phyloP scores from a whole-genome alignment of 1,284 basidiomycete genomes.

The Ustilago tritici region DNA sequence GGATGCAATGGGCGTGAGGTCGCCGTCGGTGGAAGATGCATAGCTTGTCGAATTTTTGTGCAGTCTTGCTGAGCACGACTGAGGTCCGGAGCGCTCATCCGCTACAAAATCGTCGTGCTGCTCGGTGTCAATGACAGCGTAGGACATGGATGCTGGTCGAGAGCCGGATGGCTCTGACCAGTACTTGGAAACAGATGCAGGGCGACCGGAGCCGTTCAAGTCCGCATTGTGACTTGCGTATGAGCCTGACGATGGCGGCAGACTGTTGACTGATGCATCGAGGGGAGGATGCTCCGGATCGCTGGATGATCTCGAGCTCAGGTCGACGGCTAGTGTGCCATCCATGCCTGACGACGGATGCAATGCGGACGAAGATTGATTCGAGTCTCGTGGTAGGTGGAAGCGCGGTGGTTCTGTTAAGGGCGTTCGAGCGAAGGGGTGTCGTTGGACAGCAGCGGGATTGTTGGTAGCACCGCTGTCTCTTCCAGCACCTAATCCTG shows the following conservation, averaged over 20 bases:
- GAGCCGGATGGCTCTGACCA: slow-evolving; percentile 35
- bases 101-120: slow-evolving; percentile 18
- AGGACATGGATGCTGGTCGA: slow-evolving; percentile 7
- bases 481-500: not conserved
- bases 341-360: slow-evolving; percentile 11
- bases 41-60: slow-evolving; percentile 40
- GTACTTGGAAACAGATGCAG: slow-evolving; percentile 17
- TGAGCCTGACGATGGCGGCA: slow-evolving; percentile 17
- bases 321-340: slow-evolving; percentile 28
- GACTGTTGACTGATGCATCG: slow-evolving; percentile 20
- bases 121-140: not conserved
- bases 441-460: slow-evolving; percentile 25
- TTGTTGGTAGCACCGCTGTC: slow-evolving; percentile 5
- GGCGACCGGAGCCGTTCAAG: not conserved
- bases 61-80: slow-evolving; percentile 19
- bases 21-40: slow-evolving; percentile 55
- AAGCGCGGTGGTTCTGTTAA: slow-evolving; percentile 46
- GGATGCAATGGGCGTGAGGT: slow-evolving; percentile 41
- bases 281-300: slow-evolving; percentile 18
- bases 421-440: slow-evolving; percentile 38
- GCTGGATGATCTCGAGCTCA: slow-evolving; percentile 22
- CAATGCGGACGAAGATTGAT: not conserved
- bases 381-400: slow-evolving; percentile 24
- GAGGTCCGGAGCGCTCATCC: slow-evolving; percentile 23
- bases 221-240: not conserved